Percentiles rank a stretch among this genome's conserved stretches.
These are phyloP conservation scores for Aureobasidium sp. DNA, from an alignment of 2,329 filamentous ascomycete species.

Conservation along the genomic window DNA sequence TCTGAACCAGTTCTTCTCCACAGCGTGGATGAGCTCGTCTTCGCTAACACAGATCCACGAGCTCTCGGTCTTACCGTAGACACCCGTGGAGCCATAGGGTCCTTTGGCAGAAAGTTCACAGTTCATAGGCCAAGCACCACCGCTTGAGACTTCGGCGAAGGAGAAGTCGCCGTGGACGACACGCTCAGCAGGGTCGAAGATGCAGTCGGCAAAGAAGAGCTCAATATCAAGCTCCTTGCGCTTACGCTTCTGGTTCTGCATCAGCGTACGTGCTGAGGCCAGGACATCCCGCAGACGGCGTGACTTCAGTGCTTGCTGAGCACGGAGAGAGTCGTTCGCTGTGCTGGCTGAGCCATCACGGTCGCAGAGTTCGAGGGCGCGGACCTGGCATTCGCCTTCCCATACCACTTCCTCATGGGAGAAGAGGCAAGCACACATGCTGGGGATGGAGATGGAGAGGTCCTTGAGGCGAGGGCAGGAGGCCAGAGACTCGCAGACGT, in stretches of 20 bases:
- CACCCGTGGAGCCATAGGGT: slow-evolving; percentile 43
- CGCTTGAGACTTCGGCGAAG: slow-evolving; percentile 35
- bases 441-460: slow-evolving; percentile 42
- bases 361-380: slow-evolving; percentile 41
- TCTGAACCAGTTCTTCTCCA: slow-evolving; percentile 28
- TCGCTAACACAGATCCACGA: slow-evolving; percentile 31
- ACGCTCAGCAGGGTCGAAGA: slow-evolving; percentile 42
- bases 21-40: slow-evolving; percentile 28
- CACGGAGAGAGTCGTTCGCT: slow-evolving; percentile 20
- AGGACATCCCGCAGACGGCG: slow-evolving; percentile 36
- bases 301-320: not conserved
- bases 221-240: slow-evolving; percentile 39
- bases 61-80: slow-evolving; percentile 44
- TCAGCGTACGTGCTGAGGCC: slow-evolving; percentile 36
- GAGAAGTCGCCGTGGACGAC: slow-evolving; percentile 45
- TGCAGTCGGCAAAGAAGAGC: slow-evolving; percentile 46
- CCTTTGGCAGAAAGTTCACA: slow-evolving; percentile 38
- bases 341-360: slow-evolving; percentile 20
- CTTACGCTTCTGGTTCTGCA: slow-evolving; percentile 31
- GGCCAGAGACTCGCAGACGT: slow-evolving; percentile 43
- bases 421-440: slow-evolving; percentile 43
- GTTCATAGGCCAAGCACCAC: slow-evolving; percentile 36
- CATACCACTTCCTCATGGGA: slow-evolving; percentile 38
- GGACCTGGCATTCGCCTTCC: slow-evolving; percentile 43
- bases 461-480: slow-evolving; percentile 42